These are phyloP conservation scores for Cercospora zeae-maydis DNA, from an alignment of 2,329 filamentous ascomycete species.

Conservation along the genomic window DNA sequence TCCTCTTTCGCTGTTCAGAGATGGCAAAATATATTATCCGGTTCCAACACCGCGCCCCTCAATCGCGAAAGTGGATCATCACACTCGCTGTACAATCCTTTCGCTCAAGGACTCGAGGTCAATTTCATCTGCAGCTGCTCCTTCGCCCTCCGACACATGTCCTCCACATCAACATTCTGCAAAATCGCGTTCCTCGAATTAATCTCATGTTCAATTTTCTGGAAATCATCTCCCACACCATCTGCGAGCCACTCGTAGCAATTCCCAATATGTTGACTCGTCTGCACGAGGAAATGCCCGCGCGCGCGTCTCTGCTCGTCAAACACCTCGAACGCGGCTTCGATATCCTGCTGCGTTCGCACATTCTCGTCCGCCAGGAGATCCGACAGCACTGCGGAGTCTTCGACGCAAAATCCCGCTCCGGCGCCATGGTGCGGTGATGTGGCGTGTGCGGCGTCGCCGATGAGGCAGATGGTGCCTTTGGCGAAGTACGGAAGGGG, in stretches of 20 bases:
- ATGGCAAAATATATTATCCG: too few species aligned
- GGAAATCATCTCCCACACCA: constrained; percentile 23
- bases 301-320: constrained; percentile 40
- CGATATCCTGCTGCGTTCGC: constrained; percentile 20
- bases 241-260: constrained; percentile 39
- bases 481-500: constrained; percentile 38
- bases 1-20: too few species aligned
- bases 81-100: neutral
- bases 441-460: constrained; percentile 44
- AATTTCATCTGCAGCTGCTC: constrained; percentile 16
- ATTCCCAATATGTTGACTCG: constrained; percentile 40
- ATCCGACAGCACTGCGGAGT: constrained; percentile 30
- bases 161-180: constrained; percentile 25
- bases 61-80: too few species aligned
- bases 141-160: constrained; percentile 23
- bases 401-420: constrained; percentile 34
- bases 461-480: constrained; percentile 37
- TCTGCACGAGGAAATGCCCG: constrained; percentile 45
- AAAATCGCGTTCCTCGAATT: constrained; percentile 24
- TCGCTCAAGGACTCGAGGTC: neutral
- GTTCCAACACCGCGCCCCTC: too few species aligned
- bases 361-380: constrained; percentile 27
- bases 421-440: constrained; percentile 42
- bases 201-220: constrained; percentile 26
- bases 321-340: constrained; percentile 42